phyloP scores from a whole-genome alignment of 352 stramenopile species.

The Phytophthora foliorum region DNA sequence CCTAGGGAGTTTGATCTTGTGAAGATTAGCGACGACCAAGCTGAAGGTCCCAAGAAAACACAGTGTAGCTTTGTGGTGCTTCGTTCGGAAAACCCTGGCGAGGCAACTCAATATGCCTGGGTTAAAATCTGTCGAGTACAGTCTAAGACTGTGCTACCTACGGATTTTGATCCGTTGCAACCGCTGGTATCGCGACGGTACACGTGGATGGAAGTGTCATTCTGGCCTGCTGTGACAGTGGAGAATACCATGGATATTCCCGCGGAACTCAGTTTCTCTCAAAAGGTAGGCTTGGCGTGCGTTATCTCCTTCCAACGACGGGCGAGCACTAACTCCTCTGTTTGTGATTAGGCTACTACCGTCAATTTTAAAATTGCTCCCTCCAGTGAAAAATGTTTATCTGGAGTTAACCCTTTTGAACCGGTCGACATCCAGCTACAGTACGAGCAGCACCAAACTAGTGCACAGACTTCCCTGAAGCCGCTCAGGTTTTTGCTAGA shows the following conservation, averaged over 20 bases:
- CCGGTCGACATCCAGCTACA: slow-evolving; percentile 26
- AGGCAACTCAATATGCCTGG: slow-evolving; percentile 47
- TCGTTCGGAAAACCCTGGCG: slow-evolving; percentile 11
- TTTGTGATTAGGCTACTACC: slow-evolving; percentile 21
- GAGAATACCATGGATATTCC: slow-evolving; percentile 49
- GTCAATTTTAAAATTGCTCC: slow-evolving; percentile 34
- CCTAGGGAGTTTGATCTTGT: slow-evolving; percentile 66
- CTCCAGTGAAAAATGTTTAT: slow-evolving; percentile 33
- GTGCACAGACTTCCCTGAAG: not conserved
- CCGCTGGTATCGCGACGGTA: slow-evolving; percentile 53
- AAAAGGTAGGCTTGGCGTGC: slow-evolving; percentile 42
- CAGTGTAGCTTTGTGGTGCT: slow-evolving; percentile 42
- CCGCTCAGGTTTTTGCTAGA: slow-evolving; percentile 29
- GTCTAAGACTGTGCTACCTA: slow-evolving; percentile 55
- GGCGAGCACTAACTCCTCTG: slow-evolving; percentile 1
- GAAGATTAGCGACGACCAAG: slow-evolving; percentile 37
- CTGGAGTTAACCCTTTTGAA: slow-evolving; percentile 55
- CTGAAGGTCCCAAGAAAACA: slow-evolving; percentile 16
- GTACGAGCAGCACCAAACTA: slow-evolving; percentile 18
- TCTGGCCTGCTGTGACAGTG: slow-evolving; percentile 55
- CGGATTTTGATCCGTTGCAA: slow-evolving; percentile 54
- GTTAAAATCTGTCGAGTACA: slow-evolving; percentile 40
- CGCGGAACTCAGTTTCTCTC: slow-evolving; percentile 43
- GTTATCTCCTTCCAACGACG: not conserved
- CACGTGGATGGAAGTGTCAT: slow-evolving; percentile 60